These are phyloP conservation scores for Madurella fahalii DNA, from an alignment of 2,329 filamentous ascomycete species.

Conservation along the genomic window DNA sequence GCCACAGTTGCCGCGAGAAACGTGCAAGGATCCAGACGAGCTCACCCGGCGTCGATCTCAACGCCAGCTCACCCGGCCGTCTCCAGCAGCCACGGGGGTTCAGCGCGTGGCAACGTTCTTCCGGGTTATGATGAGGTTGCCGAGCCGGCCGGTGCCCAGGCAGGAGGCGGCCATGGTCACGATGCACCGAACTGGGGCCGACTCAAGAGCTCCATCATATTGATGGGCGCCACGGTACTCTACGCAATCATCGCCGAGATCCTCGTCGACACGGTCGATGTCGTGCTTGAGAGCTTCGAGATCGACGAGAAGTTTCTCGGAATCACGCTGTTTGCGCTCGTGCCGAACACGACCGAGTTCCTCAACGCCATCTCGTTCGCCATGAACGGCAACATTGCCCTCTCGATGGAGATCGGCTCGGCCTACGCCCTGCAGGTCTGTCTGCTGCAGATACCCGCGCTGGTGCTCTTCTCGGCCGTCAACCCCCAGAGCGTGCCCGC, in stretches of 20 bases:
- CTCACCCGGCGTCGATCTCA: constrained; percentile 14
- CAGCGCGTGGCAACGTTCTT: constrained; percentile 37
- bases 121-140: constrained; percentile 45
- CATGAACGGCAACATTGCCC: constrained; percentile 98
- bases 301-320: constrained; percentile 97
- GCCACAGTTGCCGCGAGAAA: constrained; percentile 83
- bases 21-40: constrained; percentile 35
- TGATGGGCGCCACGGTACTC: constrained; percentile 81
- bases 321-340: constrained; percentile 92
- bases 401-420: constrained; percentile 98
- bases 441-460: constrained; percentile 84
- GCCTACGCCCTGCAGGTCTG: constrained; percentile 96
- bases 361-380: constrained; percentile 98
- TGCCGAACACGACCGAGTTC: constrained; percentile 98
- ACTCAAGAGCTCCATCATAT: constrained; percentile 81
- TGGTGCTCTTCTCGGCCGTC: constrained; percentile 85
- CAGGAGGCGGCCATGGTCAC: constrained; percentile 62
- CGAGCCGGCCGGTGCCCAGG: constrained; percentile 36
- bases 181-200: constrained; percentile 99
- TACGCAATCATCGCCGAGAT: constrained; percentile 99
- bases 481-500: constrained; percentile 42
- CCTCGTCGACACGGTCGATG: constrained; percentile 91
- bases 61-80: constrained; percentile 17
- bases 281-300: constrained; percentile 83
- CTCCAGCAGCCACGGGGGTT: constrained; percentile 27